Percentiles rank a stretch among this genome's conserved stretches.
phyloP scores from a whole-genome alignment of 2,329 filamentous ascomycete species.

The Tolypocladium pustulatum region DNA sequence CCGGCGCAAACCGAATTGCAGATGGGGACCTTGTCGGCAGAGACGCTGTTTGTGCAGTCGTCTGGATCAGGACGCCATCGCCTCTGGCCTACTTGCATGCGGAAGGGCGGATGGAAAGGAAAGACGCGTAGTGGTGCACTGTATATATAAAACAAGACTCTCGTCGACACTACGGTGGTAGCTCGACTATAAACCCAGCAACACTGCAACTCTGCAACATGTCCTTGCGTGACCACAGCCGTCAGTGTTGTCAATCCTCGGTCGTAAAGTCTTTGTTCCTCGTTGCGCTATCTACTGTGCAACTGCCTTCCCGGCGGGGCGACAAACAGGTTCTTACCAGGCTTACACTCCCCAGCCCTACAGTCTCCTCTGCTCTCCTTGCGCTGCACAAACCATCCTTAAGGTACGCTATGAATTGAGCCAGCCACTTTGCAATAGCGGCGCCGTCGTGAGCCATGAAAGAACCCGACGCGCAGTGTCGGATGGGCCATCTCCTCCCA shows the following conservation, averaged over 20 bases:
- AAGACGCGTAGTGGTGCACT: neutral
- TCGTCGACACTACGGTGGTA: neutral
- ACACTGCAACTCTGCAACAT: neutral
- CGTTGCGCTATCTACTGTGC: neutral
- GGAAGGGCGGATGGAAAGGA: neutral
- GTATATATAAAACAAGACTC: neutral
- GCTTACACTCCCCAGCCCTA: neutral
- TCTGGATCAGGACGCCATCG: neutral
- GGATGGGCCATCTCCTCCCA: neutral
- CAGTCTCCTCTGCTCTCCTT: neutral
- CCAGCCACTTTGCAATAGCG: neutral
- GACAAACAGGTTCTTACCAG: neutral
- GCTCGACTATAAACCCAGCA: neutral
- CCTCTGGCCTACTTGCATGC: neutral
- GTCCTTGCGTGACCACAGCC: neutral
- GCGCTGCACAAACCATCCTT: neutral
- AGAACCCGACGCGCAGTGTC: neutral
- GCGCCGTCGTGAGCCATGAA: neutral
- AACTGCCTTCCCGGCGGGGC: neutral
- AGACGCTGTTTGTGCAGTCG: neutral
- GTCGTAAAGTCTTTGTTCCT: neutral
- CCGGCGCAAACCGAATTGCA: no score
- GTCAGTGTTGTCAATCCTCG: neutral
- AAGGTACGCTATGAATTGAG: neutral
- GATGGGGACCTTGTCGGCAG: neutral